Base-by-base conservation (phyloP, 257 asterid species). In the Jacaranda copaia region DNA sequence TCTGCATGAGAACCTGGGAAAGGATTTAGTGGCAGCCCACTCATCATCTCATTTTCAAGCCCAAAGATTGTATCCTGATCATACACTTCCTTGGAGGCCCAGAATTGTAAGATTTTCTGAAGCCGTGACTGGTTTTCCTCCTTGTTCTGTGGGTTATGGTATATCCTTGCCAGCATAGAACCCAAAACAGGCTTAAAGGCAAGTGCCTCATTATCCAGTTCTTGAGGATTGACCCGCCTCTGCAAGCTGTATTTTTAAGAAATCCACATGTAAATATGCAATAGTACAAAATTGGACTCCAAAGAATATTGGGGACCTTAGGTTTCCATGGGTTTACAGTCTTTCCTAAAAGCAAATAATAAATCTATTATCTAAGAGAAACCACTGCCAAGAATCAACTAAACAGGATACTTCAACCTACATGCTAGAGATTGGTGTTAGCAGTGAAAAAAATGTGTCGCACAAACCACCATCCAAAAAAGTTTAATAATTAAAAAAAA, bases 61-160 rank as follows among this genome's bases (percentile, higher is more conserved):
- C 76, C 86, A 73, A 52, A 87, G 75, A 95, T 88, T 5, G 98
- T 93, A 68, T 95, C 97, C 74, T 88, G 96, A 84, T 95, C 98
- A 70, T 78, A 95, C 40, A 95, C 98, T 77, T 93, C 99, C 87
- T 95, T 95, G 45, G 98, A 86, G 74, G 96, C 97, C 99, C 99
- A 95, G 78, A 95, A 95, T 76, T 93, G 98, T 70, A 95, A 60
- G 72, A 95, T 95, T 77, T 95, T 93, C 84, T 88, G 94, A 79
- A 95, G 89, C 10, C 97, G 98, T 2, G 94, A 87, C 87, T 95
- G 99, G 78, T 95, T 93, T 85, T 95, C 99, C 65, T 95, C 99
- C 88, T 87, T 91, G 88, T 93, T 93, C 49, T 87, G 92, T 25
- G 88, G 99, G 82, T 93, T 95, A 84, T 91, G 96, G 89, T 88